Base-by-base conservation (phyloP, 2,329 filamentous ascomycete species). In the Coleophoma eucalyptorum region DNA sequence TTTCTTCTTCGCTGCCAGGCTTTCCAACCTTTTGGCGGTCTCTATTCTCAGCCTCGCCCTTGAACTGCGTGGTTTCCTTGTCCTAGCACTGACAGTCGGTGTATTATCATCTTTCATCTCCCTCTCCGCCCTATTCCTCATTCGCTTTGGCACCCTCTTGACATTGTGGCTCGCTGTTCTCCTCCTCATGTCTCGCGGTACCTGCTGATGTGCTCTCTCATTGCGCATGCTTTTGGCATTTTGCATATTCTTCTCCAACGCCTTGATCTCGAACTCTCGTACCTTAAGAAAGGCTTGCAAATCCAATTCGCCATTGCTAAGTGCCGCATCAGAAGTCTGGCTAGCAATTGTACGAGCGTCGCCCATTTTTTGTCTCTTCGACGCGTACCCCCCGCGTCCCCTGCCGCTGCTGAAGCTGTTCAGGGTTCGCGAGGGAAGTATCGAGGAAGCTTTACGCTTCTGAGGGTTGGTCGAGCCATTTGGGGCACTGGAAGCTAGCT, bases 81-180 rank as follows among this genome's bases (percentile, higher is more conserved):
- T 82, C 54, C 78, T 78, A 1, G 76, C 76, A 47, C 84, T 87
- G 5, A 92, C 84, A 0, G 83, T 87, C 0, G 94, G 92, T 0
- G 93, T 96, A 57, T 97, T 97, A 64, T 97, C 93, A 50, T 95
- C 89, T 15, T 76, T 75, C 84, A 96, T 95, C 77, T 95, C 81
- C 55, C 69, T 73, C 61, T 75, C 80, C 1, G 90, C 91, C 58
- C 87, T 80, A 37, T 72, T 72, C 50, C 87, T 80, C 63, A 97
- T 71, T 55, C 90, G 76, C 64, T 86, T 87, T 2, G 94, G 94
- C 15, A 99, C 86, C 55, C 87, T 82, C 71, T 93, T 96, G 34
- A 89, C 88, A 78, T 99, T 97, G 71, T 99, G 94, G 67, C 91
- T 96, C 18, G 93, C 94, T 0, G 93, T 96, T 60, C 94, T 80